phyloP scores from a whole-genome alignment of 1,284 basidiomycete genomes.

The Gymnopus androsaceus region DNA sequence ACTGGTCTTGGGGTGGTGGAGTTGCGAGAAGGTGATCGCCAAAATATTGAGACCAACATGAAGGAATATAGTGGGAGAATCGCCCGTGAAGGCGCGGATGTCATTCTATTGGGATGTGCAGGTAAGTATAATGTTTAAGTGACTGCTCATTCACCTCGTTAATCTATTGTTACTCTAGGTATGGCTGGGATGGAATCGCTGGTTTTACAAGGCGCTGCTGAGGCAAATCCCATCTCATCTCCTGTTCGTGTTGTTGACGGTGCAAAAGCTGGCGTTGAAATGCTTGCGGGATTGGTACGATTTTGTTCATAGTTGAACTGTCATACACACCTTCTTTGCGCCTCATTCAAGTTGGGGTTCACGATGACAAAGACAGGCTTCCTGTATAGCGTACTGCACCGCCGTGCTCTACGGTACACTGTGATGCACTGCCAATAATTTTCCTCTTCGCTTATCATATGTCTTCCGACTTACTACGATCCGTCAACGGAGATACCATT shows the following conservation, averaged over 20 bases:
- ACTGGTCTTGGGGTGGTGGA: slow-evolving; percentile 36
- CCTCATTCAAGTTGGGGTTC: no score
- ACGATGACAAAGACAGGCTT: no score
- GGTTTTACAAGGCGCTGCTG: slow-evolving; percentile 30
- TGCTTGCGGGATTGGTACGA: slow-evolving; percentile 33
- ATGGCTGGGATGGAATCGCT: slow-evolving; percentile 39
- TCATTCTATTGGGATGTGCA: slow-evolving; percentile 38
- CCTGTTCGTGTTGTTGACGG: slow-evolving; percentile 35
- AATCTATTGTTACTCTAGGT: slow-evolving; percentile 18
- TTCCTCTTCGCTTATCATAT: no score
- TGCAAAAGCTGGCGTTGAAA: slow-evolving; percentile 36
- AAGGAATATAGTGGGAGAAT: slow-evolving; percentile 30
- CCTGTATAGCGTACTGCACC: no score
- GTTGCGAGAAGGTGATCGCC: slow-evolving; percentile 31
- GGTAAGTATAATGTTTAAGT: slow-evolving; percentile 20
- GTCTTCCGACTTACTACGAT: no score
- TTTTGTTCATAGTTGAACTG: slow-evolving; percentile 12
- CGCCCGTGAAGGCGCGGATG: slow-evolving; percentile 32
- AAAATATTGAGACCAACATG: slow-evolving; percentile 29
- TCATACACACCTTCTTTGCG: no score
- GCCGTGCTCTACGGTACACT: no score
- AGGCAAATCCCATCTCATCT: slow-evolving; percentile 23
- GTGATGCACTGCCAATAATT: no score
- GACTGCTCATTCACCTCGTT: no score
- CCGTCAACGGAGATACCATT: no score